Conservation (phyloP, 345 rosid species). For the Clausena lansium region DNA sequence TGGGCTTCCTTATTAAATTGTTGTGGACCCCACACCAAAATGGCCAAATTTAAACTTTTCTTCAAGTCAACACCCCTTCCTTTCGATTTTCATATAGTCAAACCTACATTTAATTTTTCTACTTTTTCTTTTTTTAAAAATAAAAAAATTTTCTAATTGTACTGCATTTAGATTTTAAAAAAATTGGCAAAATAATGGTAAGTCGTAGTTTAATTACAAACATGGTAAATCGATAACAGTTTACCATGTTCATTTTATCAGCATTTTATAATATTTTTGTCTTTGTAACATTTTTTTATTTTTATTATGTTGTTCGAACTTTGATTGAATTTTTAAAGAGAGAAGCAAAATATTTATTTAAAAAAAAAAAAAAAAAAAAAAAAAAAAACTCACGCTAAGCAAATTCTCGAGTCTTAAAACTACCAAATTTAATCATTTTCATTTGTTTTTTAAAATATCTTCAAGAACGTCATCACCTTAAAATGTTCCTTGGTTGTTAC, state of each 20-base stretch:
- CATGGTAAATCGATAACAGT: no score
- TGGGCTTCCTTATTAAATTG: neutral
- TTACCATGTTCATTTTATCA: no score
- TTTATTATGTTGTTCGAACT: no score
- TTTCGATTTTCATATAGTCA: neutral
- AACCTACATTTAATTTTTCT: neutral
- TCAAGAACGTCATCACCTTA: neutral
- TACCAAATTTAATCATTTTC: neutral
- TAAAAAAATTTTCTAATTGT: neutral
- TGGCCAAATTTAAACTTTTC: neutral
- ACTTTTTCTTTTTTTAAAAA: neutral
- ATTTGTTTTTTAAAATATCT: neutral
- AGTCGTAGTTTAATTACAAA: no score
- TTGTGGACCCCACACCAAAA: neutral
- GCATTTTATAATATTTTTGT: no score
- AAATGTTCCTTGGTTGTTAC: neutral
- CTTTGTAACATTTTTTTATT: no score
- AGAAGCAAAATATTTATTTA: neutral
- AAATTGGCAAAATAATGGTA: neutral
- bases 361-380: no score
- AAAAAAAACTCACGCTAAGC: neutral
- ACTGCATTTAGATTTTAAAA: neutral
- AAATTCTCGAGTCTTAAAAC: neutral
- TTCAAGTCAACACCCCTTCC: neutral
- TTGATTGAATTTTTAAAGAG: no score